Conservation (phyloP, 768 basidiomycete species). For the Phylloporus arenicola region DNA sequence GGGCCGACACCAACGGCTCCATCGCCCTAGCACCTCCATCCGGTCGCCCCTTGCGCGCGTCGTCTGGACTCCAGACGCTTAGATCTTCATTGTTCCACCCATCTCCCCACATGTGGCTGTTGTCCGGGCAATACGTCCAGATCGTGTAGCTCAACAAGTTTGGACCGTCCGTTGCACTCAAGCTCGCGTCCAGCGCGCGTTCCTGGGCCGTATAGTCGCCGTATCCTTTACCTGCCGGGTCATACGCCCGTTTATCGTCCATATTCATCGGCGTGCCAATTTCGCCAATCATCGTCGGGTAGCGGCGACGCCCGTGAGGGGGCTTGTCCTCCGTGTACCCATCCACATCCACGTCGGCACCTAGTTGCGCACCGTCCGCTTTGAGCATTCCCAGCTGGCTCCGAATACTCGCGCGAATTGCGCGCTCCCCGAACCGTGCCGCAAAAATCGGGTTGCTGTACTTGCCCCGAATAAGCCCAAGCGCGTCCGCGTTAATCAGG, state of each 20-base stretch:
- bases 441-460: constrained; percentile 64
- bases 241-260: constrained; percentile 83
- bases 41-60: constrained; percentile 33
- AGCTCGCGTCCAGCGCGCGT: constrained; percentile 80
- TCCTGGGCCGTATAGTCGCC: constrained; percentile 78
- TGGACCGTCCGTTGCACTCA: constrained; percentile 71
- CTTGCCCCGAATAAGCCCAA: constrained; percentile 85
- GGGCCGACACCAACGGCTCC: constrained; percentile 8
- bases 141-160: constrained; percentile 76
- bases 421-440: constrained; percentile 74
- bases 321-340: background rate
- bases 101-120: constrained; percentile 86
- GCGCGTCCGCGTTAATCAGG: constrained; percentile 91
- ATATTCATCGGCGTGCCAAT: constrained; percentile 95
- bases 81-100: constrained; percentile 97
- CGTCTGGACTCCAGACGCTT: constrained; percentile 80
- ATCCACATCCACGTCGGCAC: constrained; percentile 19
- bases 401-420: constrained; percentile 76
- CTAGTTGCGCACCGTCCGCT: constrained; percentile 62
- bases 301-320: constrained; percentile 26
- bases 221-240: constrained; percentile 37
- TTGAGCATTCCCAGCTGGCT: constrained; percentile 79
- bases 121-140: constrained; percentile 87
- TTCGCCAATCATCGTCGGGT: constrained; percentile 92
- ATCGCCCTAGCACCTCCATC: background rate